Evolutionary conservation across 2,329 filamentous ascomycete species (phyloP).

Genomic region (Monilinia vaccinii-corymbosi): DNA sequence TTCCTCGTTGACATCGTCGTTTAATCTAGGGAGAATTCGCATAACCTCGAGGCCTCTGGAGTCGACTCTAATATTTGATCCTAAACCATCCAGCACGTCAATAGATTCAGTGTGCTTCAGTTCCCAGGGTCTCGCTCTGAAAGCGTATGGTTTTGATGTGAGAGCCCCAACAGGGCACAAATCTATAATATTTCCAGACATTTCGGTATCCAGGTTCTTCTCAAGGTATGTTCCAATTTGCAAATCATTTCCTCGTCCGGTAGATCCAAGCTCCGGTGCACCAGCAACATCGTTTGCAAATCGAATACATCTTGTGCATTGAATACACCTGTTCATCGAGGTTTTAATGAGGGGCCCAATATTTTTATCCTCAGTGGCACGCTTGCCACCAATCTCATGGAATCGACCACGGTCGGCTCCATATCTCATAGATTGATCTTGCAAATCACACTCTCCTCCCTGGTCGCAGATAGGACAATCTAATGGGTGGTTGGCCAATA

Average conservation of each 20-base stretch:
- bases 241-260: constrained; percentile 90
- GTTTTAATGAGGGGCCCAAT: constrained; percentile 98
- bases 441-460: constrained; percentile 96
- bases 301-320: constrained; percentile 95
- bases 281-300: constrained; percentile 97
- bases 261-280: constrained; percentile 88
- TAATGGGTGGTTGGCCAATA: constrained; percentile 90
- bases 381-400: constrained; percentile 91
- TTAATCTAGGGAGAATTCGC: constrained; percentile 84
- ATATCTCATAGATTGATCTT: constrained; percentile 99
- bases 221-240: constrained; percentile 98
- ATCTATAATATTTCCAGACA: constrained; percentile 96
- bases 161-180: constrained; percentile 95
- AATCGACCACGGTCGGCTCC: constrained; percentile 93
- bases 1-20: constrained; percentile 98
- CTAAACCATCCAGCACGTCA: constrained; percentile 85
- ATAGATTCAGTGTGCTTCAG: constrained; percentile 93
- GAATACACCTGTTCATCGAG: constrained; percentile 99
- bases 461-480: constrained; percentile 98
- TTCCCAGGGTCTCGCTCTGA: constrained; percentile 95
- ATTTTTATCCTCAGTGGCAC: constrained; percentile 98
- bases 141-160: constrained; percentile 95
- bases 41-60: constrained; percentile 92
- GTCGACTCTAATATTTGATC: constrained; percentile 91
- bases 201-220: constrained; percentile 82